Conservation (phyloP, 495 filamentous ascomycete species). For the Trichoderma parareesei region DNA sequence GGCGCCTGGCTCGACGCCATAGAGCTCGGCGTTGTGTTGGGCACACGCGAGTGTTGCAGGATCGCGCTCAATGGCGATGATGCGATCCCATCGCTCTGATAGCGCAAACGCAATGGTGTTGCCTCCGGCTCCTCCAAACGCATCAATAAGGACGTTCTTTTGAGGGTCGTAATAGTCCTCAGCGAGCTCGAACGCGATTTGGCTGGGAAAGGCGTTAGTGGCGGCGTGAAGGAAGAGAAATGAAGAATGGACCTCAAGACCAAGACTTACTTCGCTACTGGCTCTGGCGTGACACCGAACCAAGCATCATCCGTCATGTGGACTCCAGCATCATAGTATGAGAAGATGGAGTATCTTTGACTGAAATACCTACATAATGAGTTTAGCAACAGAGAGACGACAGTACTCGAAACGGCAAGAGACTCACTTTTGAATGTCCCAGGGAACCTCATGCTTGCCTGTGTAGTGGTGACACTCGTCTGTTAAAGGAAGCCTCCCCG, state of each 20-base stretch:
- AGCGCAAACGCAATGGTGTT: conserved; percentile 92
- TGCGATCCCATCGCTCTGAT: conserved; percentile 62
- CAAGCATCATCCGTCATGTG: conserved; percentile 87
- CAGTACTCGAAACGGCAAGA: not conserved
- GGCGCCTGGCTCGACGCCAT: conserved; percentile 61
- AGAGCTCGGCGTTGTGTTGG: conserved; percentile 83
- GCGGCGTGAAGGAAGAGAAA: not conserved
- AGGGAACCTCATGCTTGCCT: conserved; percentile 52
- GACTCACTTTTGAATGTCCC: conserved; percentile 68
- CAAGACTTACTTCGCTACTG: conserved; percentile 62
- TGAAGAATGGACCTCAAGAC: conserved; percentile 14
- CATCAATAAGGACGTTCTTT: conserved; percentile 64
- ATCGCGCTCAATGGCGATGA: conserved; percentile 85
- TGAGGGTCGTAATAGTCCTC: conserved; percentile 27
- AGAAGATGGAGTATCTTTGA: conserved; percentile 79
- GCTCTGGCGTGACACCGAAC: conserved; percentile 94
- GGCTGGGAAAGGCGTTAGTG: conserved; percentile 35
- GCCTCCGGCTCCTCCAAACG: conserved; percentile 85
- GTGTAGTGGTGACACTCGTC: conserved; percentile 58
- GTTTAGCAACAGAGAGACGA: not conserved
- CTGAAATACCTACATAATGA: conserved; percentile 64
- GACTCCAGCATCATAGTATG: conserved; percentile 72
- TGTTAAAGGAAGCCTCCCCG: conserved; percentile 35
- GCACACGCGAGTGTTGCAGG: conserved; percentile 71
- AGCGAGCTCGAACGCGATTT: conserved; percentile 69